A percentile compares a stretch with the other conserved stretches of the same genome.
Conservation (phyloP, 129 eudicot genomes). For the Tagetes patula region DNA sequence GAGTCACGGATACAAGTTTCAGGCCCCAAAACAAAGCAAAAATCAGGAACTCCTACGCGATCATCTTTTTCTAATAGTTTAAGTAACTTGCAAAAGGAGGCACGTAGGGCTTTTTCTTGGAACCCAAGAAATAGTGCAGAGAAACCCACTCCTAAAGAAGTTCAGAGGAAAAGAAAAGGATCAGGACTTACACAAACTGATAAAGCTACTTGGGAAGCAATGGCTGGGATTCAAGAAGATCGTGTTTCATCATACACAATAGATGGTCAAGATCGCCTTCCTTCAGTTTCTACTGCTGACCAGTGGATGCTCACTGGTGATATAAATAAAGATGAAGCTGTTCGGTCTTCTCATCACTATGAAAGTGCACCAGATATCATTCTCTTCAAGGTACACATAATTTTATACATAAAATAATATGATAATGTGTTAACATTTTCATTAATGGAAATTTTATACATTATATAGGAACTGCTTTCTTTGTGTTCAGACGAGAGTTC, state of each 20-base stretch:
- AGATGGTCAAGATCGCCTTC: slow-evolving; percentile 89
- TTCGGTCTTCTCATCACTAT: slow-evolving; percentile 88
- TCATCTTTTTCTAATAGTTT: slow-evolving; percentile 79
- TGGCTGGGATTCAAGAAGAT: slow-evolving; percentile 97
- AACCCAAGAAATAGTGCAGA: slow-evolving; percentile 74
- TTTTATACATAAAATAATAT: neutral
- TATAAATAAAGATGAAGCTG: slow-evolving; percentile 72
- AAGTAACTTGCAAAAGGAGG: slow-evolving; percentile 94
- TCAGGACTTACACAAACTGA: slow-evolving; percentile 81
- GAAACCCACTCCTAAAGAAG: slow-evolving; percentile 72
- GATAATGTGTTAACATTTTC: slow-evolving; percentile 6
- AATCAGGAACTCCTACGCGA: slow-evolving; percentile 63
- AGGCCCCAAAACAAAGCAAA: slow-evolving; percentile 71
- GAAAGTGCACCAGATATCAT: slow-evolving; percentile 98
- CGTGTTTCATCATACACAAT: slow-evolving; percentile 58
- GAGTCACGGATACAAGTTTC: slow-evolving; percentile 77
- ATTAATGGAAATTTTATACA: slow-evolving; percentile 3
- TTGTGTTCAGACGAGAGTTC: slow-evolving; percentile 80
- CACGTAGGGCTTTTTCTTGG: slow-evolving; percentile 98
- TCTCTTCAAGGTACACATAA: slow-evolving; percentile 70
- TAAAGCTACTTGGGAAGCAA: slow-evolving; percentile 91
- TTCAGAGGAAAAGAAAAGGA: slow-evolving; percentile 83
- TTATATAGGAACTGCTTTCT: slow-evolving; percentile 74
- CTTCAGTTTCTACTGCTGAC: slow-evolving; percentile 73
- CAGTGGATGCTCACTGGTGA: slow-evolving; percentile 99